Conservation (phyloP, 2,329 filamentous ascomycete genomes). For the Pseudocercospora crystallina region DNA sequence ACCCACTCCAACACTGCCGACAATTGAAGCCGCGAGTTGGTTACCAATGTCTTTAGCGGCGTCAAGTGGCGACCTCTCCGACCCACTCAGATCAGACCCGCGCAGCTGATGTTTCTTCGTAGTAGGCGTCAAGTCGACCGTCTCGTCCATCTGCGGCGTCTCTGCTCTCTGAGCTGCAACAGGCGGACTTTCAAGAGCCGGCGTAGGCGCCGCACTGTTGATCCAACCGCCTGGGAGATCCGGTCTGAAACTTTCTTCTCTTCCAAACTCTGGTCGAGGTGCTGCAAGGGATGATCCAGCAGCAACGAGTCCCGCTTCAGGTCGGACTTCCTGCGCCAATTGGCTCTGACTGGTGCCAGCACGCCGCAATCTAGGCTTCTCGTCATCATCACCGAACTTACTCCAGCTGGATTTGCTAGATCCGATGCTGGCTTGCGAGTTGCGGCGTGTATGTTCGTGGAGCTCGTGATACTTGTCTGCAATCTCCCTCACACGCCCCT, state of each 20-base stretch:
- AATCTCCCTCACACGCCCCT: constrained; percentile 52
- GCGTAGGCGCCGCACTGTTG: constrained; percentile 45
- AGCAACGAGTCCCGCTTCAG: constrained; percentile 3
- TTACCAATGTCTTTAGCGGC: constrained; percentile 49
- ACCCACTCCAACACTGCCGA: constrained; percentile 39
- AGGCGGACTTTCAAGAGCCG: constrained; percentile 37
- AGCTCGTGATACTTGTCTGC: constrained; percentile 52
- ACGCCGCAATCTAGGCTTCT: constrained; percentile 14
- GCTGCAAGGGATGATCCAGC: not conserved
- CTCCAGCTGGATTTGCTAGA: constrained; percentile 43
- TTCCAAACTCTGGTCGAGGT: constrained; percentile 16
- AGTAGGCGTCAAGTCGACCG: constrained; percentile 35
- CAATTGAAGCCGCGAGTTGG: constrained; percentile 49
- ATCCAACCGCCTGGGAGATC: constrained; percentile 56
- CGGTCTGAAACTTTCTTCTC: constrained; percentile 45
- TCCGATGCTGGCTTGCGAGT: constrained; percentile 40
- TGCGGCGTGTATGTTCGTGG: constrained; percentile 36
- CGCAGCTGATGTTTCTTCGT: constrained; percentile 27
- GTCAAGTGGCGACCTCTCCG: constrained; percentile 32
- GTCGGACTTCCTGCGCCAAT: constrained; percentile 10
- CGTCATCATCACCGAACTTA: constrained; percentile 25
- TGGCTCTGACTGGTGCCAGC: constrained; percentile 19
- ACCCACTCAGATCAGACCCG: not conserved
- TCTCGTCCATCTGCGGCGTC: constrained; percentile 17
- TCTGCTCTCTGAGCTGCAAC: constrained; percentile 1